Percentiles rank a stretch among this genome's conserved stretches.
Evolutionary conservation across 2,329 filamentous ascomycete genomes (phyloP).

Genomic region (Aspergillaceae sp.): DNA sequence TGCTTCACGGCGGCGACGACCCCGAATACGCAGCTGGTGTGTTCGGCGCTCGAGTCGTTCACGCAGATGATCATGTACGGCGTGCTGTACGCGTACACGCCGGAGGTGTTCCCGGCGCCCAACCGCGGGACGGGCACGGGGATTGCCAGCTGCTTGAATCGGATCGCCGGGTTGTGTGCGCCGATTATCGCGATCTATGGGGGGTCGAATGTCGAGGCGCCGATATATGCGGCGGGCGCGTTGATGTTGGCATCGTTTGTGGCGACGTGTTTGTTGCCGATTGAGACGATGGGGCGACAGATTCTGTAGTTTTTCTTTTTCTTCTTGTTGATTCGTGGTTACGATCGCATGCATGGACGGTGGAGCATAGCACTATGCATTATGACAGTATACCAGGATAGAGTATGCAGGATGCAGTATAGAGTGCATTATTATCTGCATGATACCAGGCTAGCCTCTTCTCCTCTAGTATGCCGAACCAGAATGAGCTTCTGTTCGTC

Average conservation of each 20-base stretch:
- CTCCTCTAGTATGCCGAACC: too few relatives aligned
- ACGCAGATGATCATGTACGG: slow-evolving; percentile 49
- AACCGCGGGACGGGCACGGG: slow-evolving; percentile 45
- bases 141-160: slow-evolving; percentile 31
- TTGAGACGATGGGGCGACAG: slow-evolving; percentile 36
- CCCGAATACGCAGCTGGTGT: slow-evolving; percentile 41
- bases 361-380: too few relatives aligned
- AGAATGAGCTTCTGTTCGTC: too few relatives aligned
- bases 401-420: too few relatives aligned
- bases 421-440: too few relatives aligned
- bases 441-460: too few relatives aligned
- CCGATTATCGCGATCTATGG: slow-evolving; percentile 37
- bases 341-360: too few relatives aligned
- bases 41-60: slow-evolving; percentile 44
- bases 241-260: slow-evolving; percentile 34
- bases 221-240: slow-evolving; percentile 37
- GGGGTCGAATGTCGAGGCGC: slow-evolving; percentile 27
- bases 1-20: slow-evolving; percentile 45
- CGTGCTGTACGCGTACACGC: slow-evolving; percentile 48
- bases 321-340: too few relatives aligned
- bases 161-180: slow-evolving; percentile 34
- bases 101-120: slow-evolving; percentile 46
- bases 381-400: too few relatives aligned
- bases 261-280: slow-evolving; percentile 36
- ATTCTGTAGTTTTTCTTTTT: slow-evolving; percentile 19